These are phyloP conservation scores for Chytriomyces confervae DNA, from an alignment of 192 early-diverging fungal species.

Conservation along the genomic window DNA sequence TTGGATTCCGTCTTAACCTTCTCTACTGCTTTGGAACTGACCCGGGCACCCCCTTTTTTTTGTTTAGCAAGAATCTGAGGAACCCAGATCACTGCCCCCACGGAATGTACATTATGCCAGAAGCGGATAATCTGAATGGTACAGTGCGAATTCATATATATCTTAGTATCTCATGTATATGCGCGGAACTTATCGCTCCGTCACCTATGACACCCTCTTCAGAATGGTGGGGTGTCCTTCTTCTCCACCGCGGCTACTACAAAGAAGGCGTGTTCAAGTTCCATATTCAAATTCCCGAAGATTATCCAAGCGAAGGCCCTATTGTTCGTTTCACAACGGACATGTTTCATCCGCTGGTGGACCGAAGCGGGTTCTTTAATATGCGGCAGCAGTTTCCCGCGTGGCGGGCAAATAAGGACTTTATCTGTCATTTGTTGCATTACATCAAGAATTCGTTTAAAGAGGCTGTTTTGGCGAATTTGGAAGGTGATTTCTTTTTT, in stretches of 20 bases:
- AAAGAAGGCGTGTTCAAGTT: constrained; percentile 90
- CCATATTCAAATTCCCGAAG: constrained; percentile 74
- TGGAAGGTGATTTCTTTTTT: constrained; percentile 48
- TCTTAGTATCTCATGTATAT: neutral
- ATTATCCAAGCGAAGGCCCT: constrained; percentile 78
- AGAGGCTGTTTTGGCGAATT: constrained; percentile 70
- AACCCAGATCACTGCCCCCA: constrained; percentile 82
- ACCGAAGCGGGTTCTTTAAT: constrained; percentile 65
- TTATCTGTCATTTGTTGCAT: constrained; percentile 83
- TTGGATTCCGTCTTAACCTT: neutral
- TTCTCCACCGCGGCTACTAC: constrained; percentile 91
- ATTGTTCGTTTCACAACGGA: constrained; percentile 74
- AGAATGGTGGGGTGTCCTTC: constrained; percentile 87
- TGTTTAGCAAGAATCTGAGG: constrained; percentile 70
- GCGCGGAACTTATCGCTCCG: neutral
- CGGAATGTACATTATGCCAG: constrained; percentile 88
- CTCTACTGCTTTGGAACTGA: neutral
- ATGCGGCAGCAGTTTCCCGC: constrained; percentile 79
- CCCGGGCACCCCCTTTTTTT: neutral
- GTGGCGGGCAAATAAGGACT: constrained; percentile 83
- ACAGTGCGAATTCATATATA: constrained; percentile 20
- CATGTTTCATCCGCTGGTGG: constrained; percentile 86
- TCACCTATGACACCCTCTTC: neutral
- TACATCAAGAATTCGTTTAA: constrained; percentile 89
- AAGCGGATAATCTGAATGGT: constrained; percentile 68